Evolutionary conservation across 129 eudicot species (phyloP).

Genomic region (Daucus carota): DH1_v3.0 NC_030389.2:45329501-45330000

Average conservation of each 20-base stretch:
- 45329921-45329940: neutral
- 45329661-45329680: slow-evolving; percentile 8
- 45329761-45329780: neutral
- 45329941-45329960: neutral
- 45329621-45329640: slow-evolving; percentile 5
- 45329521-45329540: neutral
- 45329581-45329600: slow-evolving; percentile 28
- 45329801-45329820: neutral
- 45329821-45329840: neutral
- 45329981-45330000: neutral
- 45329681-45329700: slow-evolving; percentile 27
- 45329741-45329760: neutral
- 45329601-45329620: slow-evolving; percentile 7
- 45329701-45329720: slow-evolving; percentile 11
- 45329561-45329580: slow-evolving; percentile 10
- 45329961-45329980: neutral
- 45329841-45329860: neutral
- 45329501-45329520: neutral
- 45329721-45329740: slow-evolving; percentile 1
- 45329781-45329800: neutral
- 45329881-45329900: neutral
- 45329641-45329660: slow-evolving; percentile 9
- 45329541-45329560: neutral
- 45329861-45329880: neutral
- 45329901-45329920: neutral